Evolutionary conservation across 2,329 filamentous ascomycete genomes (phyloP).

Genomic region (Chalara sp.): DNA sequence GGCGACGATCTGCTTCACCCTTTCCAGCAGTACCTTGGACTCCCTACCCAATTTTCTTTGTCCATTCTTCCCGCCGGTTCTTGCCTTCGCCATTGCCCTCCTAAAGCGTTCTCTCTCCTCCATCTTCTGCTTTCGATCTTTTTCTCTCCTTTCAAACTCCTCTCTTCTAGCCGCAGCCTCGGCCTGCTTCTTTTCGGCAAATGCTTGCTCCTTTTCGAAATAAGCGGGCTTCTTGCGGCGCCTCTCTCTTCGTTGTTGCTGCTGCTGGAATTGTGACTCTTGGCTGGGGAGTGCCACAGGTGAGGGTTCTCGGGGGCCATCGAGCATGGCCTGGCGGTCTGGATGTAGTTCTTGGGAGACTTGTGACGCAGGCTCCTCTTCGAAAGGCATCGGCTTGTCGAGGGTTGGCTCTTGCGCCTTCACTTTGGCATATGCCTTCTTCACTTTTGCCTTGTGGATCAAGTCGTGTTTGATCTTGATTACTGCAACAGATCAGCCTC

Average conservation of each 20-base stretch:
- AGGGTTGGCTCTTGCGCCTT: constrained; percentile 44
- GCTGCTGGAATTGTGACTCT: constrained; percentile 1
- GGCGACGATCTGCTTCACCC: constrained; percentile 44
- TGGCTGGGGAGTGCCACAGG: constrained; percentile 4
- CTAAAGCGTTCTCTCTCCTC: constrained; percentile 46
- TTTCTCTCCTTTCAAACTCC: constrained; percentile 45
- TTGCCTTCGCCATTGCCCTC: constrained; percentile 40
- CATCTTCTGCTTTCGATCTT: constrained; percentile 49
- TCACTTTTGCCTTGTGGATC: constrained; percentile 88
- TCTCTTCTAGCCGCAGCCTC: constrained; percentile 44
- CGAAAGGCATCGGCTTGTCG: constrained; percentile 9
- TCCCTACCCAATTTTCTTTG: constrained; percentile 63
- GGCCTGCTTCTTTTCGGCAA: constrained; percentile 41
- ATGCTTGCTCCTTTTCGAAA: constrained; percentile 29
- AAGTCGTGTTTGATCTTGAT: constrained; percentile 84
- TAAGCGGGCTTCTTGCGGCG: constrained; percentile 23
- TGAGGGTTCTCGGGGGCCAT: constrained; percentile 29
- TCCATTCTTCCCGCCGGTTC: constrained; percentile 53
- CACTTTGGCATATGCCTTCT: constrained; percentile 86
- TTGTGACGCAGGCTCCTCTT: neutral
- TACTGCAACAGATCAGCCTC: constrained; percentile 39
- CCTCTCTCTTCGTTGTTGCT: neutral
- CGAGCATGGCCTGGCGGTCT: constrained; percentile 51
- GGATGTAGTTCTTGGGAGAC: constrained; percentile 47
- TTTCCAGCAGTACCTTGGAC: constrained; percentile 58